Conservation (phyloP, 257 asterid genomes). For the Solanum piurae region DNA sequence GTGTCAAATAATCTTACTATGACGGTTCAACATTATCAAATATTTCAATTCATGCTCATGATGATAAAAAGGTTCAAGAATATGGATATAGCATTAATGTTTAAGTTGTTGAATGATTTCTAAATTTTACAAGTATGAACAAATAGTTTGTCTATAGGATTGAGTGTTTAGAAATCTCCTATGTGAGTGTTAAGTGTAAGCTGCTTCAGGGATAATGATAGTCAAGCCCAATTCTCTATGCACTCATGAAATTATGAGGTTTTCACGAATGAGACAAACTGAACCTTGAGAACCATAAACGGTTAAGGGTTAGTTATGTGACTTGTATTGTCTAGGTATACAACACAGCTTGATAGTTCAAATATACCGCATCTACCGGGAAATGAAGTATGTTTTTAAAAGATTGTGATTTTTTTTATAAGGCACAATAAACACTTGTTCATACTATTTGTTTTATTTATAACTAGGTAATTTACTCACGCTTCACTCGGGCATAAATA, state of each 20-base stretch:
- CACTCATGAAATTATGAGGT: background rate
- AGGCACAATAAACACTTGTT: too few species aligned
- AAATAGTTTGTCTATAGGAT: background rate
- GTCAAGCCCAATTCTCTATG: background rate
- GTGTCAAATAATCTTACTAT: too few species aligned
- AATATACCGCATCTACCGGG: background rate
- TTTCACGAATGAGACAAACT: background rate
- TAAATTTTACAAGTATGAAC: background rate
- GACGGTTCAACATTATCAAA: too few species aligned
- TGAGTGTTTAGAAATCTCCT: background rate
- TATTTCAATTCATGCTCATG: too few species aligned
- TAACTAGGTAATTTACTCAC: too few species aligned
- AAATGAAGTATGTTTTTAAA: too few species aligned
- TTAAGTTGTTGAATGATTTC: background rate
- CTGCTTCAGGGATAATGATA: background rate
- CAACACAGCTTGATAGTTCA: background rate
- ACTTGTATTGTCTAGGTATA: background rate
- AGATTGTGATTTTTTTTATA: too few species aligned
- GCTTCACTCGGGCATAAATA: too few species aligned
- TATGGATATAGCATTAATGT: too few species aligned
- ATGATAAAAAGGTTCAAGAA: too few species aligned
- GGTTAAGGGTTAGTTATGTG: background rate
- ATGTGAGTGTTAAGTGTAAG: background rate
- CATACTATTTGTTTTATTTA: too few species aligned
- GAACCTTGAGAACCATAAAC: background rate